Base-by-base conservation (phyloP, 345 rosid species). In the Citrus inodora region DNA sequence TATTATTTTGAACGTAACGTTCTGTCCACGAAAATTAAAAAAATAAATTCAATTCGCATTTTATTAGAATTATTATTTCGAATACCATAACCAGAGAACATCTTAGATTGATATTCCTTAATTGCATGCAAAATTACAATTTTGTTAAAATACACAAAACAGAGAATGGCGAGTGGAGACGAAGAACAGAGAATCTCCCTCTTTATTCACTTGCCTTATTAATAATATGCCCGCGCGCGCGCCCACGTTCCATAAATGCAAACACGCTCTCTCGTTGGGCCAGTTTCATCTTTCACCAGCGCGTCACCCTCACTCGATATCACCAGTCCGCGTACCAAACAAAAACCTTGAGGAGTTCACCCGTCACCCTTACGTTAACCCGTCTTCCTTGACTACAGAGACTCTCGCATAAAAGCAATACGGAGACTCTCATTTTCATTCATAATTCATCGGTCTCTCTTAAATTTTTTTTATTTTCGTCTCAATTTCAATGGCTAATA, bases 401-500 rank as follows among this genome's bases (percentile, higher is more conserved):
- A 46, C 17, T 46, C 58, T 1, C 19, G 1, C 27, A 48, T 75
- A 75, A 65, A 76, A 28, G 51, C 11, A 25, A 27, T 6, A 9
- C 58, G 61, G 27, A 38, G 67, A 5, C 37, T 19, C 40, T 4
- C 9, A 1, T 30, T 22, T 28, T 9, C 59, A 28, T 30, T 9
- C 58, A 17, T 4, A 53, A 53, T 5, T 53, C 51, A 46, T 46
- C 17, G 4, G 3, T 46, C 51, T 46, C 17, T 46, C 51, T 13
- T 42, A 2, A 9, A 2, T 10, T 42, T 42, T 46, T 7, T 2
- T 6, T 32, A 3, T n/a, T 16, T 13, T 37, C 0, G 13, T 25
- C 21, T 67, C 56, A 17, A 21, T 25, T 72, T 59, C 56, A 48
- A 82, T 79, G 82, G 80, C 84, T 40, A 53, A 17, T 17, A 10